Base-by-base conservation (phyloP, 2,329 filamentous ascomycete genomes). In the Fusarium haematococcum region DNA sequence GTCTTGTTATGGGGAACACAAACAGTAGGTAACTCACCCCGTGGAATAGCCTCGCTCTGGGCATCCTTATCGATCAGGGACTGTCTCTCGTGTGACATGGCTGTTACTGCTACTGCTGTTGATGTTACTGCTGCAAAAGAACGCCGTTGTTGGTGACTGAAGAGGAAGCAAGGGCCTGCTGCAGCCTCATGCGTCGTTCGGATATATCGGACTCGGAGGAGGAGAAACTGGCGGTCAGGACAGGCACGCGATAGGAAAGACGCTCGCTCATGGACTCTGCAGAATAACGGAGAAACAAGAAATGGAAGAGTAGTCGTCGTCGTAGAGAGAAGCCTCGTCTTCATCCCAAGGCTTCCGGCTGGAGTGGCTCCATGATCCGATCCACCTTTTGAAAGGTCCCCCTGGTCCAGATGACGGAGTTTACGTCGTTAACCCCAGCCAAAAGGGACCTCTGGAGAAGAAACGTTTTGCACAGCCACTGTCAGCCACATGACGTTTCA, bases 21-120 rank as follows among this genome's bases (percentile, higher is more conserved):
- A 32, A 5, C 9, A 18, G 7, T 18, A 20, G 7, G 18, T 13
- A 25, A 50, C 67, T 64, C 35, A 75, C 73, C 73, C 67, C 43
- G 59, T 14, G 73, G 73, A 33, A 69, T 52, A 32, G 63, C 37
- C 35, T 54, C 65, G 35, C 39, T 59, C 5, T 57, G 73, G 37
- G 43, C 48, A 60, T 71, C 58, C 37, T 75, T 74, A 18, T 32
- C 30, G 9, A 69, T 33, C 13, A 69, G 56, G 27, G 61, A 43
- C 23, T 64, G 73, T 39, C 39, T 71, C 58, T 75, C 73, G 39
- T 54, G 50, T 27, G 32, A 50, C 71, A 70, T 72, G 23, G 43
- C 57, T 9, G 37, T 39, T 37, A 33, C 32, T 39, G 25, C 45
- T 50, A 27, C 23, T 32, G 4, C 11, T 32, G 25, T 18, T 32